Evolutionary conservation across 768 basidiomycete genomes (phyloP).

Genomic region (Agrocybe pediades): DNA sequence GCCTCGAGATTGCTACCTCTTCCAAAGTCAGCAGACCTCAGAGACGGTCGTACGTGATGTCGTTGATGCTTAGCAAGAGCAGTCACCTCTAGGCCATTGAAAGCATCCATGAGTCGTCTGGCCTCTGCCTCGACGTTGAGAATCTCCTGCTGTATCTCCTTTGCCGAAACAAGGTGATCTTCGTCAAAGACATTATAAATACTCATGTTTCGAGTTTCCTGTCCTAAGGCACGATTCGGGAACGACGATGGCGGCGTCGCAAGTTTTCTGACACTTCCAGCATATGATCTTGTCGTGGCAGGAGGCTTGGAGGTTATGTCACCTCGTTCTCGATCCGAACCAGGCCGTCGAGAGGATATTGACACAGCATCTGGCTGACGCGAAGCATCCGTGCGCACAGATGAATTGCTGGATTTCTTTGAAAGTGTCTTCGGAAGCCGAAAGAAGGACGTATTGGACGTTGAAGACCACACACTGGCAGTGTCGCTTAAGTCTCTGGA

Average conservation of each 20-base stretch:
- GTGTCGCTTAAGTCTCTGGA: conserved; percentile 50
- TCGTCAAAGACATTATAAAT: conserved; percentile 52
- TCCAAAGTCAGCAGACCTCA: conserved; percentile 22
- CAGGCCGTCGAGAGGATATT: conserved; percentile 44
- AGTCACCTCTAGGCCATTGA: conserved; percentile 76
- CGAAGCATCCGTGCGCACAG: conserved; percentile 46
- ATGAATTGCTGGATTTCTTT: conserved; percentile 52
- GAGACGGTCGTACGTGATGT: conserved; percentile 21
- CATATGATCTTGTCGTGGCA: conserved; percentile 40
- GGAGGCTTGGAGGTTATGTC: conserved; percentile 28
- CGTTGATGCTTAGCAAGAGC: conserved; percentile 56
- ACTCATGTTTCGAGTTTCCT: conserved; percentile 38
- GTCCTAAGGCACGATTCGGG: conserved; percentile 36
- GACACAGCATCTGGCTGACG: conserved; percentile 41
- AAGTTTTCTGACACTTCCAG: conserved; percentile 47
- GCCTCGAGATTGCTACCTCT: conserved; percentile 27
- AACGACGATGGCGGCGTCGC: conserved; percentile 66
- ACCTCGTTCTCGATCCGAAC: conserved; percentile 27
- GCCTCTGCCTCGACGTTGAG: conserved; percentile 70
- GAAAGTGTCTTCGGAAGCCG: conserved; percentile 39
- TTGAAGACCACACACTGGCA: conserved; percentile 44
- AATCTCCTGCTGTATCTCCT: conserved; percentile 68
- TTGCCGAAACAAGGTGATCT: conserved; percentile 57
- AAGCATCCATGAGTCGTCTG: conserved; percentile 72
- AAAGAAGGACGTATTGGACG: conserved; percentile 39